Percentiles rank a stretch among this genome's conserved stretches.
phyloP scores from a whole-genome alignment of 768 basidiomycete genomes.

The Macrolepiota albuminosa region DNA sequence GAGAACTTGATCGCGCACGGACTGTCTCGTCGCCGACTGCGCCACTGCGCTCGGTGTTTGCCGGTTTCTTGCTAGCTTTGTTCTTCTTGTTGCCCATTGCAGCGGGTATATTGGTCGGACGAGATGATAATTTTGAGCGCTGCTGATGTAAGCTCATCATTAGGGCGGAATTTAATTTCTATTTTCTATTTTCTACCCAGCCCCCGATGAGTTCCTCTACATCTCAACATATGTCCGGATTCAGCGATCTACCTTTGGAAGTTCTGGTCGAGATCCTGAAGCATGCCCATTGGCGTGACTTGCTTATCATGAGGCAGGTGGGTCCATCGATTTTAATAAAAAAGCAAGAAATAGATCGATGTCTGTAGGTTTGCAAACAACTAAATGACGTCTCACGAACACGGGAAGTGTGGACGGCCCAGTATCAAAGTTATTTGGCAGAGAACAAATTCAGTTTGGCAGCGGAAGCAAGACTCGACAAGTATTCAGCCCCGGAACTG shows the following conservation, averaged over 20 bases:
- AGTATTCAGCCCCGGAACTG: not conserved
- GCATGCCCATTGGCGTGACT: too few species aligned
- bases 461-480: not conserved
- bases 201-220: not conserved
- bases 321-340: not conserved
- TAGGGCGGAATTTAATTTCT: too few species aligned
- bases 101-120: conserved; percentile 6
- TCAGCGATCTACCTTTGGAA: not conserved
- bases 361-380: not conserved
- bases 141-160: too few species aligned
- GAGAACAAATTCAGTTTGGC: not conserved
- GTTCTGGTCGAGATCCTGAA: not conserved
- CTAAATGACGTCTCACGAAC: not conserved
- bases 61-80: conserved; percentile 18
- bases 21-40: not conserved
- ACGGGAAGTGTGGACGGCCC: too few species aligned
- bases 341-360: not conserved
- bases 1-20: conserved; percentile 13
- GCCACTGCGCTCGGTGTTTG: conserved; percentile 8
- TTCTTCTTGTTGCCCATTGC: conserved; percentile 19
- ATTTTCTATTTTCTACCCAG: too few species aligned
- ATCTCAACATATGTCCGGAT: too few species aligned
- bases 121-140: too few species aligned
- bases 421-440: not conserved
- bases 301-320: not conserved